Base-by-base conservation (phyloP, 148 eudicot species). In the Polygonum aviculare region DNA sequence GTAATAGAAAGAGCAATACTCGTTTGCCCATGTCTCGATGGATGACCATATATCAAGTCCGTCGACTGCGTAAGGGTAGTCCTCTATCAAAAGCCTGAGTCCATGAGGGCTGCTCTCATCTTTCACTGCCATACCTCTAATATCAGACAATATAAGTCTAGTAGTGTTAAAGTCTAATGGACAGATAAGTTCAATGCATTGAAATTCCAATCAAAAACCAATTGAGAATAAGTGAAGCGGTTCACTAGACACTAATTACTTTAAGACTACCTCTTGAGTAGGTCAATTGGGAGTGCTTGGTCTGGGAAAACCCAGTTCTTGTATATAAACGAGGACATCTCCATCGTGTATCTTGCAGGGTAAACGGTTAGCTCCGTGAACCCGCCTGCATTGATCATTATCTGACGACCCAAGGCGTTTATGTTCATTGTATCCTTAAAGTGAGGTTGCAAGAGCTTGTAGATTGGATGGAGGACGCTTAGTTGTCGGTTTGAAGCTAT, bases 1-100 rank as follows among this genome's bases (percentile, higher is more conserved):
- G 82, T 91, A 93, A 78, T 89, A 93, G 51, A 84, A 82, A 18
- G 82, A 79, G 84, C 90, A 86, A 15, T 93, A 93, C 3, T 91
- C 90, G 0, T 38, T 50, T 0, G 89, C 98, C 93, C 93, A 93
- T 3, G 82, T 72, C 73, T 90, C 84, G 2, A 93, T 91, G 18
- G 92, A 88, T 1, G 74, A 84, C 98, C 98, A 91, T 48, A 93
- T 88, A 19, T 93, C 96, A 4, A 93, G 88, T 5, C 93, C 98
- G 59, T 91, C 98, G 12, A 89, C 86, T 16, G 96, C 98, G 38
- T 57, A 93, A 5, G 98, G 96, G 77, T 93, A 93, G 49, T 91
- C 96, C 69, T 89, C 83, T 78, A 93, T 89, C 14, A 91, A 47
- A 18, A 93, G 96, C 63, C 70, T 83, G 35, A 86, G 84, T 19